Evolutionary conservation across 2,329 filamentous ascomycete species (phyloP), one percentile per base, ranked within the genome.

Genomic region (Hypoxylon sp.): DNA sequence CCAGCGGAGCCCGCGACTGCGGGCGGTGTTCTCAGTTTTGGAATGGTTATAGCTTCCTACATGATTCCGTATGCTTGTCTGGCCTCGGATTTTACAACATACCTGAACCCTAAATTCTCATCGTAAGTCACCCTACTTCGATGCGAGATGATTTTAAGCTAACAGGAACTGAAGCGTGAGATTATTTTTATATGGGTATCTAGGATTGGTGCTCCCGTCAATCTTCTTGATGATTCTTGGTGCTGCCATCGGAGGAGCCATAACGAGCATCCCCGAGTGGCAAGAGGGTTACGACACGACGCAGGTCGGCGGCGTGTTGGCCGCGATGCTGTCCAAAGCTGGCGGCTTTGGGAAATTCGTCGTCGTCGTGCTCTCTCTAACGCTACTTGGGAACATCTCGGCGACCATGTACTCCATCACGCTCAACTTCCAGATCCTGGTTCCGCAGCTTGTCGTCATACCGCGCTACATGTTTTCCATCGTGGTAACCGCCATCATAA

Each of bases 341-440:
- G 80, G 81, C 31, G 80, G 80, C 0, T 86, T 87, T 57, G 83
- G 83, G 49, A 81, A 81, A 55, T 86, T 87, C 57, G 70, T 86
- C 12, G 77, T 82, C 1, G 82, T 86, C 2, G 64, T 86, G 5
- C 75, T 86, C 12, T 75, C 79, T 4, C 73, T 84, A 29, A 80
- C 78, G 1, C 66, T 86, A 32, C 69, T 87, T 7, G 83, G 82
- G 17, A 86, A 86, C 66, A 73, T 84, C 7, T 73, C 79, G 1
- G 80, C 78, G 11, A 83, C 80, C 11, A 79, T 82, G 69, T 87
- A 87, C 71, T 78, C 80, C 61, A 77, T 86, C 59, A 82, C 82
- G 3, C 75, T 87, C 57, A 86, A 86, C 73, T 82, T 86, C 67
- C 83, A 87, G 68, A 82, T 84, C 59, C 69, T 87, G 13, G 67